phyloP scores from a whole-genome alignment of 1,139 yeast genomes.

The Pneumocystis oryctolagi region DNA sequence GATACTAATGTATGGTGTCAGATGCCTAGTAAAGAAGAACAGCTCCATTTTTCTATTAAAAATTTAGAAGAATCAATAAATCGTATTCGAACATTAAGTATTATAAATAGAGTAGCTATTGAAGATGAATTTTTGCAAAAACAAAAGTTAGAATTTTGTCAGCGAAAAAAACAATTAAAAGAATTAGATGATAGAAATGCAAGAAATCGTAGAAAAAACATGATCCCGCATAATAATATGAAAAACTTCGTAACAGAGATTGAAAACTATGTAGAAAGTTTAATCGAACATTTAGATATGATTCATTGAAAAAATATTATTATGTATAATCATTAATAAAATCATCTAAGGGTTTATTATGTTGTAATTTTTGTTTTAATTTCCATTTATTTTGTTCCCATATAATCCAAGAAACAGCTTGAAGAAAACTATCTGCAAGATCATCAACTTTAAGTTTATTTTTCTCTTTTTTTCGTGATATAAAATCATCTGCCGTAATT shows the following conservation, averaged over 20 bases:
- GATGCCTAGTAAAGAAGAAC: background rate
- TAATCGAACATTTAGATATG: background rate
- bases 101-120: background rate
- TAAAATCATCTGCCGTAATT: background rate
- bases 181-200: background rate
- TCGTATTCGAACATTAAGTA: background rate
- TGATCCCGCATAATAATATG: background rate
- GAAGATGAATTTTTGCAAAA: background rate
- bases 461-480: background rate
- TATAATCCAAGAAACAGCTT: slow-evolving; percentile 6
- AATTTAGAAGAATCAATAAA: background rate
- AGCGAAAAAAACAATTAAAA: background rate
- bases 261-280: background rate
- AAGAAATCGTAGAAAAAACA: background rate
- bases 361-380: background rate
- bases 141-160: background rate
- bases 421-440: slow-evolving; percentile 6
- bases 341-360: background rate
- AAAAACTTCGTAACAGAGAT: background rate
- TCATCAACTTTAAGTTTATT: slow-evolving; percentile 2
- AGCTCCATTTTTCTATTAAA: background rate
- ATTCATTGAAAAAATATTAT: background rate
- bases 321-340: background rate
- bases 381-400: slow-evolving; percentile 3
- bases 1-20: background rate